Base-by-base conservation (phyloP, 2,329 filamentous ascomycete genomes). In the Cordyceps fumosorosea region DNA sequence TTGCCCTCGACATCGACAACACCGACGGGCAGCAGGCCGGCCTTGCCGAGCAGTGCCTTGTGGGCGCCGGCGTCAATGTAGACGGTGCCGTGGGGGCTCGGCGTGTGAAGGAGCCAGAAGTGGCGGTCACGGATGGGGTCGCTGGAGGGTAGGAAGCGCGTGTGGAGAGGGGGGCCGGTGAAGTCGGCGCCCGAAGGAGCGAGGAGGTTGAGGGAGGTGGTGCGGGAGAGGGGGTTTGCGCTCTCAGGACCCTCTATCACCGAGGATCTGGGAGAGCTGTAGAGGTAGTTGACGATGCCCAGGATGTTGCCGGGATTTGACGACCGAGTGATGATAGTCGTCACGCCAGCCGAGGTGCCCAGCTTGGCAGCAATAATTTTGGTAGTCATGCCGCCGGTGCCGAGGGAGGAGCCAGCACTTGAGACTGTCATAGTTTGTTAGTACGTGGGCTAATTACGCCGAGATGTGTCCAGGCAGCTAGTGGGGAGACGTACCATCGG, bases 381-480 rank as follows among this genome's bases (percentile, higher is more conserved):
- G 63, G 95, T 99, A 66, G 89, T 88, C 95, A 99, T 99, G 51
- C 95, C 95, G 22, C 95, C 95, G 2, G 95, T 99, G 24, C 95
- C 95, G 18, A 99, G 78, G 4, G 89, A 82, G 3, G 92, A 97
- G 4, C 95, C 95, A 24, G 91, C 90, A 34, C 89, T 91, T 3
- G 93, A 97, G 7, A 96, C 92, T 89, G 62, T 57, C 20, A 20
- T 40, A 52, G 24, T 22, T 47, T 32, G 50, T 72, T 62, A 73
- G 67, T 52, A 40, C 20, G 26, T 51, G 20, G 20, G 6, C 16
- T 18, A 26, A 34, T 37, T 14, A 18, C 6, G 24, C 5, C 24
- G 40, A 51, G n/a, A 40, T 26, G n/a, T 18, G 44, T 22, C n/a
- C 12, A 14, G 50, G 26, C 12, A 45, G 10, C 8, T 29, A 22